Conservation (phyloP, 1,139 yeast species). For the Magnusiomyces magnusii region DNA sequence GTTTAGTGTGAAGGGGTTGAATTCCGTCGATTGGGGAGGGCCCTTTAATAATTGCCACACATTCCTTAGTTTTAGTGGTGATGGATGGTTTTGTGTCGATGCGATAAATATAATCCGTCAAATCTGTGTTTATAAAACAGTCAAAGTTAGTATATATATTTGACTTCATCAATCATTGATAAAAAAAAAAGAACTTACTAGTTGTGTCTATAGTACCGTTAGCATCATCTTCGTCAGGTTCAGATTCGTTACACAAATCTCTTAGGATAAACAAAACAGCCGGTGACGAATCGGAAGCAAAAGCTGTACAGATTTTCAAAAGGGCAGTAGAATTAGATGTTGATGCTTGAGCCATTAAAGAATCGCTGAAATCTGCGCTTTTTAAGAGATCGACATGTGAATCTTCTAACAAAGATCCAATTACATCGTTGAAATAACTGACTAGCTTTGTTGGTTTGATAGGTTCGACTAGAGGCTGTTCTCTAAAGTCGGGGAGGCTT, state of each 20-base stretch:
- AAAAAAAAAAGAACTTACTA: background rate
- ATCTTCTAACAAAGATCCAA: conserved; percentile 14
- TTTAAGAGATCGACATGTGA: conserved; percentile 10
- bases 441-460: conserved; percentile 14
- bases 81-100: conserved; percentile 15
- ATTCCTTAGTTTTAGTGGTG: conserved; percentile 17
- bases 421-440: conserved; percentile 13
- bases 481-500: background rate
- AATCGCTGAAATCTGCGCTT: conserved; percentile 1
- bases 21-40: conserved; percentile 33
- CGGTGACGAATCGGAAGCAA: conserved; percentile 15
- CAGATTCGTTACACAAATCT: conserved; percentile 3
- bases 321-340: background rate
- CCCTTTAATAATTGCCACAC: conserved; percentile 41
- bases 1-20: conserved; percentile 36
- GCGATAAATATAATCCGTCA: conserved; percentile 8
- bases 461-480: conserved; percentile 9
- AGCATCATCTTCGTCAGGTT: background rate
- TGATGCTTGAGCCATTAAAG: background rate
- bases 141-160: background rate
- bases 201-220: background rate
- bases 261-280: conserved; percentile 15
- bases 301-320: conserved; percentile 12
- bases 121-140: background rate
- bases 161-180: background rate